These are phyloP conservation scores for Hypomyces rosellus DNA, from an alignment of 2,329 filamentous ascomycete species.

Conservation along the genomic window DNA sequence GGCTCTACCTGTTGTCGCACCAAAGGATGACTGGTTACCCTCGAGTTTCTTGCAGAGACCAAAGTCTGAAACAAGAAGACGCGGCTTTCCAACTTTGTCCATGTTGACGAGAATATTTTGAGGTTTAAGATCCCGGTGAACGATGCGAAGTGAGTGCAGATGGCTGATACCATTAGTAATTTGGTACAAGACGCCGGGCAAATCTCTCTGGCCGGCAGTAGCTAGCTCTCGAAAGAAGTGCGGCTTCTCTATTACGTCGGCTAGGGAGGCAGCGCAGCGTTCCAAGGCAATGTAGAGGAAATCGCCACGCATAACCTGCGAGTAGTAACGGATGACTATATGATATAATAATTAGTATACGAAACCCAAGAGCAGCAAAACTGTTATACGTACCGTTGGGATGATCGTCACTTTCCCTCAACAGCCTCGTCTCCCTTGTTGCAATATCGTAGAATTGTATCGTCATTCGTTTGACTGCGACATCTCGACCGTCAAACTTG, in stretches of 20 bases:
- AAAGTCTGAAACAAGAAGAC: slow-evolving; percentile 96
- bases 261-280: slow-evolving; percentile 86
- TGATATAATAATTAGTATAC: not conserved
- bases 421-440: slow-evolving; percentile 81
- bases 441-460: slow-evolving; percentile 95
- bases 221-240: slow-evolving; percentile 62
- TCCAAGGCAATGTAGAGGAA: slow-evolving; percentile 97
- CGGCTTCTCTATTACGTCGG: slow-evolving; percentile 80
- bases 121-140: slow-evolving; percentile 94
- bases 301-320: slow-evolving; percentile 78
- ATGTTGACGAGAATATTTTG: slow-evolving; percentile 90
- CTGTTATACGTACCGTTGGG: slow-evolving; percentile 56
- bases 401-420: slow-evolving; percentile 92
- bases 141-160: slow-evolving; percentile 85
- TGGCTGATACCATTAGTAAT: slow-evolving; percentile 85
- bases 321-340: slow-evolving; percentile 90
- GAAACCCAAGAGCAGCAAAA: not conserved
- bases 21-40: slow-evolving; percentile 87
- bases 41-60: slow-evolving; percentile 96
- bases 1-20: slow-evolving; percentile 88
- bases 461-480: slow-evolving; percentile 95
- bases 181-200: slow-evolving; percentile 77
- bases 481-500: slow-evolving; percentile 86
- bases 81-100: slow-evolving; percentile 62
- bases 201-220: slow-evolving; percentile 64